Base-by-base conservation (phyloP, 2,329 filamentous ascomycete genomes). In the Conoideocrella luteorostrata region DNA sequence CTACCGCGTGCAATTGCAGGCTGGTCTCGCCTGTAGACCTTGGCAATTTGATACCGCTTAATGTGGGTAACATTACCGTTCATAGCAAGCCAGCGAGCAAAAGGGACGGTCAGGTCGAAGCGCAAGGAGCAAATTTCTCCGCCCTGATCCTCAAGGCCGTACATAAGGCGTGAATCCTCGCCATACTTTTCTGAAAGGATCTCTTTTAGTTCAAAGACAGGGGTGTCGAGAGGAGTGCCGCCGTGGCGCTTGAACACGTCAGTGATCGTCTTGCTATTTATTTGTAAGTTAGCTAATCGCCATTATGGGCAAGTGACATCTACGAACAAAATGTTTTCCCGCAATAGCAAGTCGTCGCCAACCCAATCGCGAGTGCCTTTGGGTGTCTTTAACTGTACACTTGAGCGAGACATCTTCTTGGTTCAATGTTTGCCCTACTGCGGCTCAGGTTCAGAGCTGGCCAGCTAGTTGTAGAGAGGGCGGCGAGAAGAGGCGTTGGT, bases 41-140 rank as follows among this genome's bases (percentile, higher is more conserved):
- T 95, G 54, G 88, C 89, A 54, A 97, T 90, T 69, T 95, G 89
- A 66, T 95, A 96, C 58, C 91, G 80, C 72, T 95, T 95, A 69
- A 95, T 90, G 13, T 75, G 84, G 63, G 86, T 81, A 44, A 94
- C 75, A 51, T 83, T 77, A 77, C 67, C 18, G 17, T 95, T 95
- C 88, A 94, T 93, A 57, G 90, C 90, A 48, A 95, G 78, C 80
- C 86, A 96, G 58, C 90, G 82, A 50, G 91, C 90, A 59, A 95
- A 93, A 24, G 88, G 88, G 10, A 95, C 88, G 1, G 88, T 94
- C 53, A 94, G 69, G 59, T 94, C 88, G 67, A 93, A 95, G 56
- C 88, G 81, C 49, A 95, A 73, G 18, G 87, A 89, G 57, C 62
- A 66, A 41, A 67, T 54, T 69, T 95, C 88, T 50, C 88, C 88